Conservation (phyloP, 169 alveolate species). For the Eimeria praecox region DNA sequence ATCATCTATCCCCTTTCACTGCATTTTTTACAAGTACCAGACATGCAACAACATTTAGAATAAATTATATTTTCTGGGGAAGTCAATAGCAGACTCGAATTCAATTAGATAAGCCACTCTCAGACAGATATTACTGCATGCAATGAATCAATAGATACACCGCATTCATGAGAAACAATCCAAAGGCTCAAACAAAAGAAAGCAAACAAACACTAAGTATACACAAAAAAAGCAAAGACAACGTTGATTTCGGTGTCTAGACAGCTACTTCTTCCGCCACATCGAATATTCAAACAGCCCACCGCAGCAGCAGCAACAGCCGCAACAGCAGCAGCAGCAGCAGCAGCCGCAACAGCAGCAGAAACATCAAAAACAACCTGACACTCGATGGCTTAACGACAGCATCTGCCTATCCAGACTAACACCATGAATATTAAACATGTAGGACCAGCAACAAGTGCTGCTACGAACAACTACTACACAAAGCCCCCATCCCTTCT, state of each 20-base stretch:
- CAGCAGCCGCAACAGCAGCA: slow-evolving; percentile 27
- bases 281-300: background rate
- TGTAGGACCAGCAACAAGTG: background rate
- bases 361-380: background rate
- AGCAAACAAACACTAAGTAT: background rate
- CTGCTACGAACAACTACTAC: background rate
- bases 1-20: too few relatives aligned
- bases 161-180: too few relatives aligned
- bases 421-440: background rate
- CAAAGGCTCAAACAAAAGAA: too few relatives aligned
- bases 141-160: too few relatives aligned
- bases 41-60: too few relatives aligned
- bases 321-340: background rate
- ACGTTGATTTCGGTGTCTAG: too few relatives aligned
- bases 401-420: background rate
- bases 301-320: background rate
- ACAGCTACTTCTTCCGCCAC: too few relatives aligned
- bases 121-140: too few relatives aligned
- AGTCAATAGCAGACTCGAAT: too few relatives aligned
- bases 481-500: background rate
- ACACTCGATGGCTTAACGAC: background rate
- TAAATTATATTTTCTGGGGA: too few relatives aligned
- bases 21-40: too few relatives aligned
- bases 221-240: background rate
- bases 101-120: too few relatives aligned